Conservation (phyloP, 1,284 basidiomycete species). For the Irpex sp. region DNA sequence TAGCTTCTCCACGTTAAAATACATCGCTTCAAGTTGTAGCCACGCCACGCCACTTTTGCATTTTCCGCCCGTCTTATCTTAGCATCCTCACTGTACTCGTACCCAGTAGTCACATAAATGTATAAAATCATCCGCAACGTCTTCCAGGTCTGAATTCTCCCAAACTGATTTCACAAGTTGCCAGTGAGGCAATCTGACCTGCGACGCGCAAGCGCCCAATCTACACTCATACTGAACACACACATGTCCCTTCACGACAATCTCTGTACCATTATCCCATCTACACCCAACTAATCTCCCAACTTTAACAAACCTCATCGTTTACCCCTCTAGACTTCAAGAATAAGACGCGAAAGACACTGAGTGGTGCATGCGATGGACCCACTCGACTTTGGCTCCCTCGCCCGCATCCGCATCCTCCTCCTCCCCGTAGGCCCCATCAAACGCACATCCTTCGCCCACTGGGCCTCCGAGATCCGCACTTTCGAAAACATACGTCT, state of each 20-base stretch:
- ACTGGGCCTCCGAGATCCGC: conserved; percentile 67
- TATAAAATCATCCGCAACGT: not conserved
- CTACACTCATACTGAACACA: not conserved
- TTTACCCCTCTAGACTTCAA: not conserved
- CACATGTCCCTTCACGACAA: not conserved
- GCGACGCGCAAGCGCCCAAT: not conserved
- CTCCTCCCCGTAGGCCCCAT: conserved; percentile 78
- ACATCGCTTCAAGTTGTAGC: not conserved
- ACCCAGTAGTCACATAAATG: not conserved
- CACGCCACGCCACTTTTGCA: not conserved
- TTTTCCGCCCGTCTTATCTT: not conserved
- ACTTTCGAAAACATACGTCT: conserved; percentile 69
- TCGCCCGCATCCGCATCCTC: conserved; percentile 75
- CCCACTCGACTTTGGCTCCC: conserved; percentile 66
- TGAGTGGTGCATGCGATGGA: conserved; percentile 44
- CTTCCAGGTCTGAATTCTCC: too few species aligned
- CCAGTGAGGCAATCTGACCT: not conserved
- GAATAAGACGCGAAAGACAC: not conserved
- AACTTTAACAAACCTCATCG: not conserved
- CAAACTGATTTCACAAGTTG: not conserved
- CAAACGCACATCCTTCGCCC: conserved; percentile 57
- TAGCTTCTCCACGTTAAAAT: conserved; percentile 12
- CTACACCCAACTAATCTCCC: not conserved
- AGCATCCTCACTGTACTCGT: not conserved
- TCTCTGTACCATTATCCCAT: not conserved